Evolutionary conservation across 257 asterid genomes (phyloP).

Genomic region (Solanum etuberosum): DNA sequence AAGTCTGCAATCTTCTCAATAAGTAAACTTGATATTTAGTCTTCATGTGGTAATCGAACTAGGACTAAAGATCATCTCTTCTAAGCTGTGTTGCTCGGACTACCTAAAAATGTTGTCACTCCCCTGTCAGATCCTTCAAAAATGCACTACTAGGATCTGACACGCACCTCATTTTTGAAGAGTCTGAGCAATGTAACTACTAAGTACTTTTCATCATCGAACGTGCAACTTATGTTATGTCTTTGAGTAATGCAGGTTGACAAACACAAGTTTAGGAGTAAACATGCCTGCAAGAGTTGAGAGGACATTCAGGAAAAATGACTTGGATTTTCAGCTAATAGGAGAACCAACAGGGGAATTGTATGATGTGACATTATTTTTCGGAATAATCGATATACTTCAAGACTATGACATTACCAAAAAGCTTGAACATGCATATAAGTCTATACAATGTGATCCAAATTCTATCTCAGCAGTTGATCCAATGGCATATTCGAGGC

Average conservation of each 20-base stretch:
- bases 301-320: conserved; percentile 12
- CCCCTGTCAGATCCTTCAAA: neutral
- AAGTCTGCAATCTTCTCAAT: neutral
- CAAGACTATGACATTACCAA: conserved; percentile 32
- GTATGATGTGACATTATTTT: conserved; percentile 15
- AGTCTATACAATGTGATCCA: conserved; percentile 30
- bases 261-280: conserved; percentile 4
- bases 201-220: neutral
- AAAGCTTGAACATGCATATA: conserved; percentile 36
- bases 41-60: neutral
- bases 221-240: neutral
- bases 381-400: conserved; percentile 27
- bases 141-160: neutral
- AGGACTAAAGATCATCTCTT: neutral
- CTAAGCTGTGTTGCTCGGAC: neutral
- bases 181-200: neutral
- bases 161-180: neutral
- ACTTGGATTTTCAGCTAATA: conserved; percentile 13
- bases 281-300: conserved; percentile 28
- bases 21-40: neutral
- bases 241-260: neutral
- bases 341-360: conserved; percentile 28
- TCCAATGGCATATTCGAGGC: conserved; percentile 28
- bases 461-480: conserved; percentile 31
- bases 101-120: neutral